Conservation (phyloP, 2,329 filamentous ascomycete species). For the Xylaria sp. region DNA sequence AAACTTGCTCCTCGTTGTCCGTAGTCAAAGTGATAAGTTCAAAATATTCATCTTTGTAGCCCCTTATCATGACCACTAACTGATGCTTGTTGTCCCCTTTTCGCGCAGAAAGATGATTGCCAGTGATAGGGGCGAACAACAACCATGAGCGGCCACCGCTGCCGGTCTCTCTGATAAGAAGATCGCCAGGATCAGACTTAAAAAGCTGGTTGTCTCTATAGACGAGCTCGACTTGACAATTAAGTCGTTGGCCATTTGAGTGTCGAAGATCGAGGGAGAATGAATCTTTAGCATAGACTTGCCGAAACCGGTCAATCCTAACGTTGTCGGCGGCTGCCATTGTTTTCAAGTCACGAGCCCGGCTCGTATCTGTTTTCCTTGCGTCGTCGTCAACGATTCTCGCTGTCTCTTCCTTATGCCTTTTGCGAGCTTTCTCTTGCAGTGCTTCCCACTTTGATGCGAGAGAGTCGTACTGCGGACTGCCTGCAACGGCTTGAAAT, state of each 20-base stretch:
- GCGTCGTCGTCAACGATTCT: constrained; percentile 88
- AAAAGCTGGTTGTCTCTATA: constrained; percentile 82
- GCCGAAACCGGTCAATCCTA: constrained; percentile 77
- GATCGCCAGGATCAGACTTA: constrained; percentile 76
- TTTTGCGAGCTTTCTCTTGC: constrained; percentile 79
- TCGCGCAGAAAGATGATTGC: constrained; percentile 80
- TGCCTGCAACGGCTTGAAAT: constrained; percentile 65
- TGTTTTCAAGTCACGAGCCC: constrained; percentile 81
- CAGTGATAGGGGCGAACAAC: constrained; percentile 88
- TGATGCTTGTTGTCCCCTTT: constrained; percentile 76
- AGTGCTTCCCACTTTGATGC: constrained; percentile 75
- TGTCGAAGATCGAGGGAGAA: constrained; percentile 88
- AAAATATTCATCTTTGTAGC: constrained; percentile 79
- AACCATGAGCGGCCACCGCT: constrained; percentile 79
- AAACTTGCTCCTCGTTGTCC: constrained; percentile 79
- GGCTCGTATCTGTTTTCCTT: constrained; percentile 81
- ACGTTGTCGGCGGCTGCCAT: constrained; percentile 77
- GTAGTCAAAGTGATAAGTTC: constrained; percentile 83
- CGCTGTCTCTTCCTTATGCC: constrained; percentile 77
- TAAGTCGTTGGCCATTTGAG: constrained; percentile 88
- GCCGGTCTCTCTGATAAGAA: constrained; percentile 94
- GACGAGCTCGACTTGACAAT: constrained; percentile 88
- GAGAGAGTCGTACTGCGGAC: constrained; percentile 66
- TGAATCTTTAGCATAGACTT: constrained; percentile 88
- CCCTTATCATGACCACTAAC: constrained; percentile 88